phyloP scores from a whole-genome alignment of 768 basidiomycete species.

The Suillus tomentosus region DNA sequence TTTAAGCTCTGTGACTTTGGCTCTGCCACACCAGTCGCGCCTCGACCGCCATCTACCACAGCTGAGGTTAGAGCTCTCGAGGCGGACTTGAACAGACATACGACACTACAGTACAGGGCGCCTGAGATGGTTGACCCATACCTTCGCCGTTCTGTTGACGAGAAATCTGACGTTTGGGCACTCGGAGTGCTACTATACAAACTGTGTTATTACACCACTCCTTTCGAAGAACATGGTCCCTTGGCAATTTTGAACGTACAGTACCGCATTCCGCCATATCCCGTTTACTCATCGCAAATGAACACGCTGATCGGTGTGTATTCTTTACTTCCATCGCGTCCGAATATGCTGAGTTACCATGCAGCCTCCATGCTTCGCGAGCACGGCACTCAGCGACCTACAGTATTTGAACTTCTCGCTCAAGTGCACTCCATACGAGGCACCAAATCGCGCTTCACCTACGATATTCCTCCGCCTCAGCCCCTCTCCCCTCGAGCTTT shows the following conservation, averaged over 20 bases:
- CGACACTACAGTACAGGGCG: constrained; percentile 96
- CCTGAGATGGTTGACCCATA: constrained; percentile 98
- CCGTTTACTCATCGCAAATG: constrained; percentile 82
- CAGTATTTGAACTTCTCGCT: constrained; percentile 82
- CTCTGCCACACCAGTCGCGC: constrained; percentile 76
- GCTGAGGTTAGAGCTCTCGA: constrained; percentile 88
- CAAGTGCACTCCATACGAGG: constrained; percentile 87
- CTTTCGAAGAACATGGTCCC: constrained; percentile 97
- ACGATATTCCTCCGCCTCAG: constrained; percentile 54
- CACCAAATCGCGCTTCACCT: constrained; percentile 78
- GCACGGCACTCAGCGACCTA: constrained; percentile 82
- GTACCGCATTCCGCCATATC: constrained; percentile 89
- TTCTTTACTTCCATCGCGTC: constrained; percentile 8
- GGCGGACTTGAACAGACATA: constrained; percentile 90
- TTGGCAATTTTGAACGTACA: constrained; percentile 96
- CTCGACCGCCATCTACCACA: constrained; percentile 70
- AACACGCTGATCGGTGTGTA: constrained; percentile 76
- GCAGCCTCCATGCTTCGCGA: constrained; percentile 92
- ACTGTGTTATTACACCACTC: constrained; percentile 98
- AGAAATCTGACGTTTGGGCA: constrained; percentile 98
- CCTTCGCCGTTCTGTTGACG: constrained; percentile 80
- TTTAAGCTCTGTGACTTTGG: constrained; percentile 99
- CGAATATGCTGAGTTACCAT: constrained; percentile 16
- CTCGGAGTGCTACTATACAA: constrained; percentile 96
- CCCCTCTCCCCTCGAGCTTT: constrained; percentile 44